Base-by-base conservation (phyloP, 805 yeast species). In the Starmerella floricola region DNA sequence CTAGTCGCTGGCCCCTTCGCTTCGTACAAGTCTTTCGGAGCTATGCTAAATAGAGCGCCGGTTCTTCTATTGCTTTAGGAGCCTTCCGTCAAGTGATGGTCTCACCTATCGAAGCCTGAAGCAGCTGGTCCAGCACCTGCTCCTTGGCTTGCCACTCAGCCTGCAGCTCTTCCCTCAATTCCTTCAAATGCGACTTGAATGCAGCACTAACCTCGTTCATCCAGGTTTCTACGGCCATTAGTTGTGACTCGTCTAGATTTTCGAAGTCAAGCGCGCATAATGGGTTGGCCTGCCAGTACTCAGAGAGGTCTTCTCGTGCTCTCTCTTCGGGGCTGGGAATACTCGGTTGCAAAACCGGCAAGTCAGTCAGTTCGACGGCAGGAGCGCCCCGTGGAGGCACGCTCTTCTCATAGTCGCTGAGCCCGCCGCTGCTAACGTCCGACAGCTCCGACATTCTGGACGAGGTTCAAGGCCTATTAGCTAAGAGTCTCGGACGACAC, bases 91-190 rank as follows among this genome's bases (percentile, higher is more conserved):
- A 13, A 12, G 8, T 8, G 30, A 27, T 6, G 15, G 36, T 30
- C 24, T 34, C 31, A 20, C 38, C 45, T 11, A 39, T 34, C 17
- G 47, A 31, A 19, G 31, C 26, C 30, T 32, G 35, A 4, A 63
- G 29, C 26, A 60, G 46, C 37, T 49, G 33, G 44, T 63, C 63
- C 18, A 64, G 42, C 17, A 59, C 35, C 28, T 42, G 38, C 52
- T 64, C 69, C 44, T 64, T 64, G 20, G 52, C 57, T 8, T 47
- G 34, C 64, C 63, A 58, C 32, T 57, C 54, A n/a, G 44, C 44
- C 34, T 42, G 35, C 19, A 49, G 45, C 30, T 41, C 41, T 15
- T 34, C 10, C 26, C 51, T 42, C 15, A 58, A 51, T 29, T 35
- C 31, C 26, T 41, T 46, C 6, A 56, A 49, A 42, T 55, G 57